Conservation (phyloP, 345 rosid genomes). For the Eucalyptus cloeziana region DNA sequence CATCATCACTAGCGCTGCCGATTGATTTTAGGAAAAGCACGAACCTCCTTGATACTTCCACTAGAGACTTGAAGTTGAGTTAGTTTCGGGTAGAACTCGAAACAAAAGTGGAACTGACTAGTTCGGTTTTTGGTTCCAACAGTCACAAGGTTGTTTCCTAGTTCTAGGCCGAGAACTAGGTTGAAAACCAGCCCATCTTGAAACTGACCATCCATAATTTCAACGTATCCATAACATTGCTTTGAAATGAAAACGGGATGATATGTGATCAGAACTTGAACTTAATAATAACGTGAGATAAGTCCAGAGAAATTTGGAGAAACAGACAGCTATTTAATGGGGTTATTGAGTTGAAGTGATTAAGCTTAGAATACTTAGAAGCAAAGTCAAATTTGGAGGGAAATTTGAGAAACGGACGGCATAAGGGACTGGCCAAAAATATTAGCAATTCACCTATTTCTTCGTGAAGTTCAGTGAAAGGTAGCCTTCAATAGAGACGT, state of each 20-base stretch:
- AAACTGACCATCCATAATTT: no score
- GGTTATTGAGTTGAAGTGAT: no score
- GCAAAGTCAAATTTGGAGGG: no score
- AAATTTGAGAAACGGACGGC: no score
- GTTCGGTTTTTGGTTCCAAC: neutral
- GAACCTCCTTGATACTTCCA: neutral
- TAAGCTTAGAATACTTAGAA: no score
- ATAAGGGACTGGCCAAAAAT: neutral
- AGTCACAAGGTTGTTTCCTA: neutral
- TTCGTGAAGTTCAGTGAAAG: neutral
- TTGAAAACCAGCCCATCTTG: neutral
- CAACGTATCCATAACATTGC: no score
- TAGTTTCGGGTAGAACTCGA: accelerated
- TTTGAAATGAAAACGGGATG: neutral
- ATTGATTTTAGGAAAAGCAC: neutral
- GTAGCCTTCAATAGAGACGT: neutral
- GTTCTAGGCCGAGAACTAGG: neutral
- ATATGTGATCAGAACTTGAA: neutral
- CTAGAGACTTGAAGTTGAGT: neutral
- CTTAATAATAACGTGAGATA: no score
- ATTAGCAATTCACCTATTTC: neutral
- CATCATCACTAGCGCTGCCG: neutral
- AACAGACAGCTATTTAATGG: no score
- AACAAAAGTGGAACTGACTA: neutral
- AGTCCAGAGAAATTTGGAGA: no score